Evolutionary conservation across 495 filamentous ascomycete species (phyloP), one percentile per base, ranked within the genome.

Genomic region (Elaphomyces granulatus): DNA sequence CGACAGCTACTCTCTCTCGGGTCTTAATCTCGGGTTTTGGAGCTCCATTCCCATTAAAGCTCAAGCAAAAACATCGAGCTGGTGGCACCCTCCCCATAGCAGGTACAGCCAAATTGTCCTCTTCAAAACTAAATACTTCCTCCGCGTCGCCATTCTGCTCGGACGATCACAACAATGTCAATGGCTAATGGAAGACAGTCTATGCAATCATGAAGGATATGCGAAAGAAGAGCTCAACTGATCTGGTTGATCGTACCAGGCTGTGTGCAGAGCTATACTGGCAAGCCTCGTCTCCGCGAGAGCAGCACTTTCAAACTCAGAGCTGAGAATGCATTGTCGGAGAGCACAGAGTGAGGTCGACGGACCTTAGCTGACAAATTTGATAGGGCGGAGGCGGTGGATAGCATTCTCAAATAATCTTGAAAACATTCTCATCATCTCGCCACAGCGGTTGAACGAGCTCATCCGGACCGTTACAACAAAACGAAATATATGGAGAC

Each of bases 221-320:
- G 84, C 77, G 90, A 2, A 66, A 68, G 38, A 59, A 64, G 9
- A 71, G 72, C 32, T 77, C 81, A n/a, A 66, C 71, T 0, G 90
- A 92, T 3, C 83, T 87, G 1, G 90, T 98, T 1, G 90, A 98
- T 61, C n/a, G n/a, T n/a, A 95, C 92, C 0, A 95, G 96, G 90
- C 92, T 92, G 14, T 98, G 90, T 53, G 85, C 88, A 45, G 73
- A 78, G 10, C 69, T 95, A 8, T 55, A 59, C 38, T 65, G 60
- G 62, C 53, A 55, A 6, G 51, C 49, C 4, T 65, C 63, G 3
- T 56, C 58, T 12, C 54, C 56, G 0, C 44, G 49, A 45, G 83
- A 88, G 52, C 75, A 74, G 45, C 75, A 90, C 2, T 94, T 92
- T 54, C 90, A 99, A 43, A 96, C 85, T 2, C 70, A 96, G 19